Evolutionary conservation across 139 green algal genomes (phyloP), one percentile per base, ranked within the genome.

Genomic region (Chlamydomonas schloesseri): DNA sequence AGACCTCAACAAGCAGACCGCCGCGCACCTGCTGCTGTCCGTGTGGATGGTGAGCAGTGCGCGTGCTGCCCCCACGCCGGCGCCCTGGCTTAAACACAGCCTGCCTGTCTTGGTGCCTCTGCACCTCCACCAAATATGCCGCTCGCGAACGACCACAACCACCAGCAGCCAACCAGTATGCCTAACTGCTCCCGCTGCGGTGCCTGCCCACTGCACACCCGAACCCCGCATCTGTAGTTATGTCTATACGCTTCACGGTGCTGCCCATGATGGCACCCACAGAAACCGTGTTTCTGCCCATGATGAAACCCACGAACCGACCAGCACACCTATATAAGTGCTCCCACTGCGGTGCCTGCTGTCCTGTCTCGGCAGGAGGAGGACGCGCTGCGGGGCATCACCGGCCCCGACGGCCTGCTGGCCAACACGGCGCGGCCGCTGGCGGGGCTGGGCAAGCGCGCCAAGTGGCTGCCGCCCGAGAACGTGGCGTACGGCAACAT

Each of bases 21-120:
- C 86, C 8, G 85, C 83, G 37, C 88, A 93, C 79, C 46, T 94
- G 86, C 89, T 94, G 73, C 73, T 94, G 31, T 37, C 31, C 17
- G 72, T 93, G 2, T 94, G 91, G 91, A 81, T 80, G 78, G 86
- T 90, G 78, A 31, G 78, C 17, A 15, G 72, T 50, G 68, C 5
- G 3, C 1, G 68, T 33, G 69, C 46, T 11, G 60, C 46, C 37
- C 29, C 26, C 62, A 15, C 23, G 23, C 24, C 71, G 62, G 47
- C n/a, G 31, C 55, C 18, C 26, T 15, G 36, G n/a, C n/a, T n/a
- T n/a, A n/a, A n/a, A 20, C 2, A 6, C 74, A 36, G 50, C 37
- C 14, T 81, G 73, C 34, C 34, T 36, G 26, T 10, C 18, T 62
- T 33, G 69, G 72, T 36, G 13, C 13, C 53, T 58, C 53, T 15